Conservation (phyloP, 768 basidiomycete genomes). For the Astraeus odoratus region DNA sequence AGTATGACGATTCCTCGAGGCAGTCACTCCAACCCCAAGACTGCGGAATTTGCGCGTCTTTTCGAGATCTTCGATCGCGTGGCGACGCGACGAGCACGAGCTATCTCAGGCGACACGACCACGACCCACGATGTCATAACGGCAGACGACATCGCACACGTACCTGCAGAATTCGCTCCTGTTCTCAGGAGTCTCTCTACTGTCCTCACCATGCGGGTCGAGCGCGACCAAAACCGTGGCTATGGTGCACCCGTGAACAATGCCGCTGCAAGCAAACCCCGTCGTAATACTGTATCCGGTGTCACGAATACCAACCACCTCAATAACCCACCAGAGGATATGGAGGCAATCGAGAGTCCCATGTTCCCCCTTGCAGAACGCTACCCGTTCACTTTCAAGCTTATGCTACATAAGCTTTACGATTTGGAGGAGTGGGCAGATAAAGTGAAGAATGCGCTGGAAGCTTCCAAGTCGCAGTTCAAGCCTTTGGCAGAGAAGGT, state of each 20-base stretch:
- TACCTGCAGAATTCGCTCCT: slow-evolving; percentile 23
- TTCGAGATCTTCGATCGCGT: slow-evolving; percentile 50
- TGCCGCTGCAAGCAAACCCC: slow-evolving; percentile 2
- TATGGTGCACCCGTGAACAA: slow-evolving; percentile 1
- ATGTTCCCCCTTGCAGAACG: slow-evolving; percentile 36
- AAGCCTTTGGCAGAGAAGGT: slow-evolving; percentile 43
- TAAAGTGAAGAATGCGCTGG: slow-evolving; percentile 47
- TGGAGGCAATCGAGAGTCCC: slow-evolving; percentile 23
- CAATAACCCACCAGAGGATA: slow-evolving; percentile 10
- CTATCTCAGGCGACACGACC: slow-evolving; percentile 8
- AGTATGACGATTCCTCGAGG: slow-evolving; percentile 15
- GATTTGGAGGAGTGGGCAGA: slow-evolving; percentile 50
- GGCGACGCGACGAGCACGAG: slow-evolving; percentile 36
- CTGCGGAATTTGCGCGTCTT: slow-evolving; percentile 46
- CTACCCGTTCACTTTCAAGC: slow-evolving; percentile 58
- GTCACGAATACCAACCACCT: slow-evolving; percentile 10
- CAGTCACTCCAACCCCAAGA: slow-evolving; percentile 30
- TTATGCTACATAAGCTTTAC: slow-evolving; percentile 64
- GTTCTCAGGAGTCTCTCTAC: slow-evolving; percentile 33
- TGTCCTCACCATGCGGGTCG: slow-evolving; percentile 27
- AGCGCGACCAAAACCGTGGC: slow-evolving; percentile 19
- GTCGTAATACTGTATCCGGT: slow-evolving; percentile 18
- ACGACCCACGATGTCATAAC: slow-evolving; percentile 15
- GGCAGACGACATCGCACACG: slow-evolving; percentile 25
- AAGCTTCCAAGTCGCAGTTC: slow-evolving; percentile 48